Base-by-base conservation (phyloP, 2,329 filamentous ascomycete genomes). In the Berkeleyomyces rouxiae region DNA sequence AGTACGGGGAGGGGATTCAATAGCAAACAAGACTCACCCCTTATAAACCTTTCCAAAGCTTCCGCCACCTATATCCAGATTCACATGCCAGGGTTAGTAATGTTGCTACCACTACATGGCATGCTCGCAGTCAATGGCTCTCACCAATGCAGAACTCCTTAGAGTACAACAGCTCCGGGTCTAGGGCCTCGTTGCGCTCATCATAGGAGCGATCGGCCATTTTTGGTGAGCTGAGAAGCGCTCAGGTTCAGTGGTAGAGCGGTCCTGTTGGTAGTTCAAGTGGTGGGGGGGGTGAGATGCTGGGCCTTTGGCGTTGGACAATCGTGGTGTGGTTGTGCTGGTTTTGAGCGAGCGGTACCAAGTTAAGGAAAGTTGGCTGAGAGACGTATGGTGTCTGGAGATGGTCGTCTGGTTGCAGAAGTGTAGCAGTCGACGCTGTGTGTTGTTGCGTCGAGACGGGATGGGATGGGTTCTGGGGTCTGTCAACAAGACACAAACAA, bases 1-100 rank as follows among this genome's bases (percentile, higher is more conserved):
- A n/a, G 9, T 7, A 16, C 2, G 37, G 33, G 49, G 6, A 43
- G 40, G 39, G 11, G 7, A 16, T 3, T 46, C 5, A 4, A 46
- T 46, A 42, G 46, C 4, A 44, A 62, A 49, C 13, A 44, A 44
- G 42, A 64, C 76, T 65, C 79, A 91, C 88, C 93, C 93, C 81
- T 97, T 97, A 81, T 92, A 99, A 66, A 99, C 93, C 75, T 95
- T 95, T 71, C 93, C 93, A 76, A 99, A 99, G 74, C 92, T 97
- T 66, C 93, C 93, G 68, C 93, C 93, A 68, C 93, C 92, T 90
- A 69, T 62, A 65, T 40, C 62, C 64, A 66, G 64, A 55, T 31
- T 61, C 60, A 63, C 61, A 63, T 53, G 58, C 46, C 37, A 58
- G 69, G 66, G 70, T 70, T 69, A 70, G 68, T 64, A 59, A 58